These are phyloP conservation scores for Acanthamoeba castellanii DNA, from an alignment of 208 protist genomes.

Conservation along the genomic window DNA sequence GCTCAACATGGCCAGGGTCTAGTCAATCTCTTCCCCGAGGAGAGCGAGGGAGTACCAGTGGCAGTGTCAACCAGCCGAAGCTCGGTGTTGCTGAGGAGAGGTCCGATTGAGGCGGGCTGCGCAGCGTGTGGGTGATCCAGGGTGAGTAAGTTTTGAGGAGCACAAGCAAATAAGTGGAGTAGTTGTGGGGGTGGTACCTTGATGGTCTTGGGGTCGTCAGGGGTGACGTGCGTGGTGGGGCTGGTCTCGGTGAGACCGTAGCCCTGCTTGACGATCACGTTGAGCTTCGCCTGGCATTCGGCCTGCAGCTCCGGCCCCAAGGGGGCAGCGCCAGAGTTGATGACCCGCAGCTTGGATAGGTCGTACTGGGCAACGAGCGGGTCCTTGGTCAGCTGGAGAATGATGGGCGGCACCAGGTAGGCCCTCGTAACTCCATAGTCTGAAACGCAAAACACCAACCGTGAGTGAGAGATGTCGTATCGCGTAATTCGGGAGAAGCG, in stretches of 20 bases:
- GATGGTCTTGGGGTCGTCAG: background rate
- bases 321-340: constrained; percentile 88
- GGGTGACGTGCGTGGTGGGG: constrained; percentile 80
- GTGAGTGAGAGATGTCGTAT: background rate
- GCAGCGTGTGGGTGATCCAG: background rate
- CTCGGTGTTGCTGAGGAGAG: constrained; percentile 22
- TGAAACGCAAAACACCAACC: constrained; percentile 54
- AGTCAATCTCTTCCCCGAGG: background rate
- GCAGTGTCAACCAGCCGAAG: background rate
- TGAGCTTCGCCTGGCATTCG: constrained; percentile 10
- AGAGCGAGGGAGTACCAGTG: background rate
- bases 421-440: constrained; percentile 86
- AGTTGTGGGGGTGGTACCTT: background rate
- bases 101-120: background rate
- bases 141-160: no score
- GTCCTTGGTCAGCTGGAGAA: constrained; percentile 89
- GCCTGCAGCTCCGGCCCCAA: constrained; percentile 83
- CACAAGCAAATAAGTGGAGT: background rate
- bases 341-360: constrained; percentile 19
- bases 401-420: constrained; percentile 92
- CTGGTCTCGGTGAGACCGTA: constrained; percentile 92
- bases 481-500: no score
- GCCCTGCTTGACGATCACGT: constrained; percentile 85
- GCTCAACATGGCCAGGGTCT: background rate
- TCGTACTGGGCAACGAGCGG: constrained; percentile 84